Percentiles rank a stretch among this genome's conserved stretches.
These are phyloP conservation scores for Mucor mucedo DNA, from an alignment of 371 early-diverging fungal species.

Conservation along the genomic window DNA sequence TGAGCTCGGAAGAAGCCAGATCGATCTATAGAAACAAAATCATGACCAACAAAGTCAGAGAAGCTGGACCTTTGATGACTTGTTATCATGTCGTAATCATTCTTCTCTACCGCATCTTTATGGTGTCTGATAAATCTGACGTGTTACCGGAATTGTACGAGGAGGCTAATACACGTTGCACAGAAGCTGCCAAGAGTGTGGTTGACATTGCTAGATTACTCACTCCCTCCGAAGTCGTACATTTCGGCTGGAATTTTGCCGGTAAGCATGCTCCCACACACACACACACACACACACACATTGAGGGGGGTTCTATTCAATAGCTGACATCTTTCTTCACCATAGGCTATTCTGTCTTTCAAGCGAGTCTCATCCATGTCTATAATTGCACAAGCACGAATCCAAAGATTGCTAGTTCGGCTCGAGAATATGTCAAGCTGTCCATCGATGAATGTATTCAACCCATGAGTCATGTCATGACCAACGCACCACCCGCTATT, in stretches of 20 bases:
- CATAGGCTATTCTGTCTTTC: conserved; percentile 33
- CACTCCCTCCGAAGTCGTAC: conserved; percentile 13
- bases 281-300: too few species aligned
- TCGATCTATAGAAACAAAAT: conserved; percentile 6
- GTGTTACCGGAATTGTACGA: conserved; percentile 27
- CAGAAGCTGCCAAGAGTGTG: conserved; percentile 52
- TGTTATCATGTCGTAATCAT: conserved; percentile 50
- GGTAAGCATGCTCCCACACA: conserved; percentile 28
- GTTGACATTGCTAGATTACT: conserved; percentile 48
- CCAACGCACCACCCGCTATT: conserved; percentile 13
- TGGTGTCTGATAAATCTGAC: conserved; percentile 31
- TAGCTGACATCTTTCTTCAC: too few species aligned
- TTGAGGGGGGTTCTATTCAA: too few species aligned
- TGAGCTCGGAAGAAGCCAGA: conserved; percentile 21
- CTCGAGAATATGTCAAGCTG: conserved; percentile 26
- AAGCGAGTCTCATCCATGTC: conserved; percentile 38
- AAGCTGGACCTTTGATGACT: conserved; percentile 54
- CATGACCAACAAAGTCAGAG: conserved; percentile 16
- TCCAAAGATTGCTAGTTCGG: conserved; percentile 22
- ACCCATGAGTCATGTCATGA: conserved; percentile 21
- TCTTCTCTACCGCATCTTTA: conserved; percentile 58
- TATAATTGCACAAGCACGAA: conserved; percentile 31
- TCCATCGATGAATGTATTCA: conserved; percentile 33
- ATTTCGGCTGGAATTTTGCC: conserved; percentile 36
- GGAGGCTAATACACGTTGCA: conserved; percentile 40